Evolutionary conservation across 148 eudicot genomes (phyloP), one percentile per base, ranked within the genome.

Genomic region (Nyssa sinensis): DNA sequence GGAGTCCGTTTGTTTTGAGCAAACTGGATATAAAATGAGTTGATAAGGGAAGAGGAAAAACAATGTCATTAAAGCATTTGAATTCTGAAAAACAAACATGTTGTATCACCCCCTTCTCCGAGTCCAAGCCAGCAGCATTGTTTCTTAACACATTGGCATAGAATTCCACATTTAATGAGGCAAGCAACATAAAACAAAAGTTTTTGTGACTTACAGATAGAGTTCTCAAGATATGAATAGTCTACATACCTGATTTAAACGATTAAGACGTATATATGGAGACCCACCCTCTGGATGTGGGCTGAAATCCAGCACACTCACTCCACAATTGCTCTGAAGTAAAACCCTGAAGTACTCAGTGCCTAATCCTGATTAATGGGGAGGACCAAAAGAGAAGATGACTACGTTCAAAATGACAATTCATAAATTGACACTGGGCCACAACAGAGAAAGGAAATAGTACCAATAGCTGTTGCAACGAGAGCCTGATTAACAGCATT

Each of bases 401-500:
- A 65, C 21, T 21, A 21, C 32, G 51, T 65, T 32, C 62, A 29
- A 9, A 64, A 55, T 23, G 53, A 64, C 59, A 27, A 27, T 58
- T 7, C 32, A 70, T 3, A 70, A 64, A 2, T 59, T 66, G 68
- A 28, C 60, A 30, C 17, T 49, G 37, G 25, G 14, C 19, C 5
- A 31, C 24, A 30, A 53, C 44, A 60, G 35, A 73, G 31, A 44
- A 33, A 71, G 67, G 41, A 58, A 66, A 70, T 49, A n/a, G 73
- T 89, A 94, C 98, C 98, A 7, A 95, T 80, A 21, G 98, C 94
- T 39, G 98, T 89, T 24, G 98, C 97, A 75, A 95, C 80, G 72
- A 95, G 94, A 71, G 98, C 98, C 82, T 95, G 98, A 76, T 95
- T 95, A 76, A 95, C 98, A 64, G 98, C 98, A 90, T 95, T 95